Evolutionary conservation across 1,284 basidiomycete species (phyloP), one percentile per base, ranked within the genome.

Genomic region (Cryptococcus wingfieldii): DNA sequence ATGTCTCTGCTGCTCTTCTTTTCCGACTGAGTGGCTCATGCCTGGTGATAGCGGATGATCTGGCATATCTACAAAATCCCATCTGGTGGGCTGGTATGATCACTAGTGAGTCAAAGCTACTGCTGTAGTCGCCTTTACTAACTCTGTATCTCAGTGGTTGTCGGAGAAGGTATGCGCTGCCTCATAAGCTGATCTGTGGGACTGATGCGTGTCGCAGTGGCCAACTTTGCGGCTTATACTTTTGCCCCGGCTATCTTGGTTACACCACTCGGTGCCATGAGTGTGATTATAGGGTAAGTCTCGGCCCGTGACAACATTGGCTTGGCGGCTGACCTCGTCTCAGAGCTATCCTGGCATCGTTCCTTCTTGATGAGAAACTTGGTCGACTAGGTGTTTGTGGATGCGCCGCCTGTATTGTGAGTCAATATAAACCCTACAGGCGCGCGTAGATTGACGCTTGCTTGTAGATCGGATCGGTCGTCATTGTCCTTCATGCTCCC

Each of bases 11-110:
- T 25, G n/a, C 46, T n/a, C 37, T 44, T 31, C 23, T 18, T 16
- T 43, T 38, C 25, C 18, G n/a, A 37, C 19, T 10, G 38, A 34
- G 7, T 28, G 23, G 54, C 34, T 47, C 13, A 19, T 39, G 39
- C 25, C 13, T 25, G 43, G 27, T 7, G 13, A 83, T 86, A 55
- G 88, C 89, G 1, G 90, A 92, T 53, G 86, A 88, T 71, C 80
- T 87, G 63, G 78, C 88, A 18, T 98, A 98, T 77, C 81, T 99
- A 50, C 84, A 82, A 65, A 98, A 92, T 79, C 90, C 92, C 34
- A 88, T 96, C 67, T 98, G 96, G 95, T 98, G 95, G 96, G 88
- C 88, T 4, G 95, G 95, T 47, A 96, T 98, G 82, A 81, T 85
- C 37, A 95, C 90, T 16, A 83, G 93, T 96, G 76, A 79, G 91